A percentile compares a stretch with the other conserved stretches of the same genome.
Evolutionary conservation across 2,329 filamentous ascomycete genomes (phyloP).

Genomic region (Rutstroemia sp.): DNA sequence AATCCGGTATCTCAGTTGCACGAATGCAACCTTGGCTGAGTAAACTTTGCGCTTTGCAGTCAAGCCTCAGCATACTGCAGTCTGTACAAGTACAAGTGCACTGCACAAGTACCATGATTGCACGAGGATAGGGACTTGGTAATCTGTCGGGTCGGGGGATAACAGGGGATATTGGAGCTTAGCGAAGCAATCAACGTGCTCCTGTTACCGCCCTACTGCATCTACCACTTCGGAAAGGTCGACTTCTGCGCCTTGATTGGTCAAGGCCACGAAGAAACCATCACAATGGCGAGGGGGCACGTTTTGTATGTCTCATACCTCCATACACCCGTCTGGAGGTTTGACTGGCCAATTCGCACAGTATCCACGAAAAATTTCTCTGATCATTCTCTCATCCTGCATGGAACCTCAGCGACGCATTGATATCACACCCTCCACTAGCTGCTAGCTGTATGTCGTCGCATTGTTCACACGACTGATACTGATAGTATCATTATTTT

Average conservation of each 20-base stretch:
- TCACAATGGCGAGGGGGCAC: constrained; percentile 4
- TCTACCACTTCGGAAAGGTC: constrained; percentile 2
- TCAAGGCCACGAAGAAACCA: background rate
- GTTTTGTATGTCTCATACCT: constrained; percentile 4
- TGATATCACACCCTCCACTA: background rate
- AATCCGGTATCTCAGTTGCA: background rate
- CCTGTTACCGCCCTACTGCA: constrained; percentile 3
- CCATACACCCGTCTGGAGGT: background rate
- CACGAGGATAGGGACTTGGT: background rate
- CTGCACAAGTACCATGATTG: background rate
- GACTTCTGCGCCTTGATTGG: constrained; percentile 1
- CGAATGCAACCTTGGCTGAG: background rate
- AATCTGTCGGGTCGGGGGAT: background rate
- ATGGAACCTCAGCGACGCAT: constrained; percentile 1
- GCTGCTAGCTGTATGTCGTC: background rate
- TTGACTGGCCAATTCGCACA: constrained; percentile 7
- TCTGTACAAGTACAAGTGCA: too few species aligned
- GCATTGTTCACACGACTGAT: background rate
- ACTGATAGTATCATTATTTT: background rate
- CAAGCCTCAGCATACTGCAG: background rate
- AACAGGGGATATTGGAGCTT: background rate
- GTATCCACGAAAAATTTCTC: constrained; percentile 3
- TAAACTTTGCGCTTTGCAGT: background rate
- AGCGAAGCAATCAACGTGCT: constrained; percentile 9
- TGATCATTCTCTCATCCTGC: background rate